phyloP scores from a whole-genome alignment of 495 filamentous ascomycete species.

The Penicillium dipodomyicola region DNA sequence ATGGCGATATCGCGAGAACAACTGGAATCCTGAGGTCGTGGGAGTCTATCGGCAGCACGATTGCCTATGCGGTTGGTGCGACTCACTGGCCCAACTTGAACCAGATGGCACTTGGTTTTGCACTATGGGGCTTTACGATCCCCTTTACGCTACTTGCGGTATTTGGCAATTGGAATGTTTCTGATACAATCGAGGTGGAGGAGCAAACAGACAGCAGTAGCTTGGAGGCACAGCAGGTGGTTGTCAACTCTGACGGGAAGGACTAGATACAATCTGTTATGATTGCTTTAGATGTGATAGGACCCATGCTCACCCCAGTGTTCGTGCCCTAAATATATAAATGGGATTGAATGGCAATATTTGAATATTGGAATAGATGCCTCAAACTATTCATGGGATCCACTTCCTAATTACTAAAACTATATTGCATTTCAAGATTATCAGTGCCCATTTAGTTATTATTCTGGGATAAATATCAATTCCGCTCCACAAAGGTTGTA shows the following conservation, averaged over 20 bases:
- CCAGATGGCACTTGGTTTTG: constrained; percentile 22
- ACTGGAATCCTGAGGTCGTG: constrained; percentile 49
- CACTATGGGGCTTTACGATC: constrained; percentile 21
- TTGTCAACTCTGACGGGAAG: constrained; percentile 1
- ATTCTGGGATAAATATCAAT: neutral
- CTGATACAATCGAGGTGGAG: neutral
- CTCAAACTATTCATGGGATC: neutral
- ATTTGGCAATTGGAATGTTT: constrained; percentile 19
- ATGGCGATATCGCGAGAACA: constrained; percentile 47
- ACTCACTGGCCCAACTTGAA: constrained; percentile 23
- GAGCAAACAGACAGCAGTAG: constrained; percentile 12
- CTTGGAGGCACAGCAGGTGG: constrained; percentile 19
- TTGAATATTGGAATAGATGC: no score
- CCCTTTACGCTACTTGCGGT: constrained; percentile 21
- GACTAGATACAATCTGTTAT: neutral
- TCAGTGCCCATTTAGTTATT: neutral
- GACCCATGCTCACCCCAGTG: neutral
- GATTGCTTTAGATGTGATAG: neutral
- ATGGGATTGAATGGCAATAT: neutral
- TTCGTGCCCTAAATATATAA: neutral
- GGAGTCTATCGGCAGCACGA: constrained; percentile 49
- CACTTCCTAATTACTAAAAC: neutral
- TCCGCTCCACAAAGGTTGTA: neutral
- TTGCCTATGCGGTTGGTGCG: constrained; percentile 51
- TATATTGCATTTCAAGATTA: neutral